These are phyloP conservation scores for Capronia epimyces DNA, from an alignment of 2,329 filamentous ascomycete species.

Conservation along the genomic window DNA sequence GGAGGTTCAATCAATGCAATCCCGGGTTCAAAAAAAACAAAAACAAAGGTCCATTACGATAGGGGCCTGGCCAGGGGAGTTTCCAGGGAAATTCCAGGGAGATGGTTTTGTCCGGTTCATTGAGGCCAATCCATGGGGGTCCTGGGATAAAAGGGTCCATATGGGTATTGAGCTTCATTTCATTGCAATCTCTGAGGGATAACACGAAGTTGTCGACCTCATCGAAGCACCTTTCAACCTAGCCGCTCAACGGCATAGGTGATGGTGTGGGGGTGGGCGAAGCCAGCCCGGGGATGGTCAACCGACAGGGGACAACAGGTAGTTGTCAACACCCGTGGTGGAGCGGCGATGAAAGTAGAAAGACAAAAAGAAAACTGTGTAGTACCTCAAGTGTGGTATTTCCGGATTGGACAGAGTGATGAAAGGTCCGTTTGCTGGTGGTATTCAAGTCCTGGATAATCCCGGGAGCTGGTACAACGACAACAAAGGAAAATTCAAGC, in stretches of 20 bases:
- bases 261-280: background rate
- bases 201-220: background rate
- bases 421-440: background rate
- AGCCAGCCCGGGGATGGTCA: background rate
- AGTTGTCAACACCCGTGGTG: background rate
- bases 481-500: conserved; percentile 5
- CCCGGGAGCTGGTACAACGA: conserved; percentile 3
- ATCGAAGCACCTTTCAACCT: background rate
- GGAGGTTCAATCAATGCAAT: background rate
- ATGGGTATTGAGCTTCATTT: background rate
- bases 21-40: conserved; percentile 1
- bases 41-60: background rate
- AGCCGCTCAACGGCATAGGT: background rate
- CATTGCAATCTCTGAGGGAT: background rate
- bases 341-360: background rate
- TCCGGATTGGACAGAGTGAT: background rate
- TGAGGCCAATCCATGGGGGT: background rate
- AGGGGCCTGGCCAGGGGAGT: too few relatives aligned
- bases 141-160: background rate
- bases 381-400: background rate
- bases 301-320: background rate
- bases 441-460: background rate
- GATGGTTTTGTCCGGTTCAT: background rate
- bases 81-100: background rate
- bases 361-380: background rate